Conservation (phyloP, 495 filamentous ascomycete species). For the Aspergillus haitiensis region DNA sequence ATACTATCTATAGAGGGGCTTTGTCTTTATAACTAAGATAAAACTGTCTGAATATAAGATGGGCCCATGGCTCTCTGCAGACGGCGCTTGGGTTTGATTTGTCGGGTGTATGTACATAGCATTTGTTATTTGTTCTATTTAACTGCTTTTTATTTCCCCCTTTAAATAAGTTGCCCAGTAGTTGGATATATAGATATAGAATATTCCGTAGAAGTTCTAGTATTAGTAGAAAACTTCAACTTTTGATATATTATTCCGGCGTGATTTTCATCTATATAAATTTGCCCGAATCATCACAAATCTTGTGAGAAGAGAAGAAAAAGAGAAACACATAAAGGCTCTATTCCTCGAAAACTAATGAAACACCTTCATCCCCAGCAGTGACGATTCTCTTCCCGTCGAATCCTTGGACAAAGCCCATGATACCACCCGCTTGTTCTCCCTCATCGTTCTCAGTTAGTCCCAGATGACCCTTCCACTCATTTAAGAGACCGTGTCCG, state of each 20-base stretch:
- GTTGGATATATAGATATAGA: too few relatives aligned
- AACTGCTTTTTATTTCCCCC: constrained; percentile 19
- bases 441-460: constrained; percentile 68
- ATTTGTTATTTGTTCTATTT: constrained; percentile 39
- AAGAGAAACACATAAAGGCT: not conserved
- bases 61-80: constrained; percentile 24
- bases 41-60: constrained; percentile 16
- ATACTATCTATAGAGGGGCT: constrained; percentile 17
- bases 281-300: not conserved
- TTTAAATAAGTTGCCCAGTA: not conserved
- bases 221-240: not conserved
- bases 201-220: too few relatives aligned
- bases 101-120: constrained; percentile 50
- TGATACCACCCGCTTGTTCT: constrained; percentile 68
- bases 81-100: constrained; percentile 42
- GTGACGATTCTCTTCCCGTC: constrained; percentile 70
- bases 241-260: not conserved
- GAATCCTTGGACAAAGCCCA: constrained; percentile 83
- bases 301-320: not conserved
- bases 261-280: constrained; percentile 3
- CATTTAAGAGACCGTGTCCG: constrained; percentile 63
- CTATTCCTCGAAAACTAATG: constrained; percentile 62
- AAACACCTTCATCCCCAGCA: constrained; percentile 81
- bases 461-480: constrained; percentile 81
- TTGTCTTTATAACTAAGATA: not conserved